A percentile compares a stretch with the other conserved stretches of the same genome.
phyloP scores from a whole-genome alignment of 139 green algal species.

The Micromonas pusilla region DNA sequence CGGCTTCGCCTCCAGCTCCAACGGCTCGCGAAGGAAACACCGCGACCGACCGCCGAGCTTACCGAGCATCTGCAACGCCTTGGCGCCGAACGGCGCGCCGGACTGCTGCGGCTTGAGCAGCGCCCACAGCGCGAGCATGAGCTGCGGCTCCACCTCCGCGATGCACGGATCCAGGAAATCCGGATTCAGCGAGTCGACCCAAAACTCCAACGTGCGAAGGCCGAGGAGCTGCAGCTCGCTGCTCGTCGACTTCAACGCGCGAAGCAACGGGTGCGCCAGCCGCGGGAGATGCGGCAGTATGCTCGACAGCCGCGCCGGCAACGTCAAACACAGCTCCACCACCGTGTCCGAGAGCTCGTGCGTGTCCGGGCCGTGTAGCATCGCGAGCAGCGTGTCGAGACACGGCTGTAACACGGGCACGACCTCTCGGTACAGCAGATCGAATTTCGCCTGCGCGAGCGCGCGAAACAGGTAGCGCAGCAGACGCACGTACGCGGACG shows the following conservation, averaged over 20 bases:
- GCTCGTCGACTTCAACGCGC: slow-evolving; percentile 48
- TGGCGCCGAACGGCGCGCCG: slow-evolving; percentile 50
- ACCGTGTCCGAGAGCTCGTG: slow-evolving; percentile 44
- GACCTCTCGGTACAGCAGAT: slow-evolving; percentile 44
- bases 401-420: slow-evolving; percentile 42
- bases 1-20: slow-evolving; percentile 68
- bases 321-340: slow-evolving; percentile 77
- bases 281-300: slow-evolving; percentile 70
- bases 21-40: slow-evolving; percentile 64
- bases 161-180: slow-evolving; percentile 92
- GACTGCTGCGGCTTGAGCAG: slow-evolving; percentile 67
- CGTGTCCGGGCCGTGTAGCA: slow-evolving; percentile 56
- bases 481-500: slow-evolving; percentile 30
- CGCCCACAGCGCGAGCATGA: slow-evolving; percentile 78
- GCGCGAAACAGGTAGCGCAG: slow-evolving; percentile 43
- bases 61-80: slow-evolving; percentile 76
- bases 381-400: slow-evolving; percentile 48
- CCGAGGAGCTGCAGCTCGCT: slow-evolving; percentile 40
- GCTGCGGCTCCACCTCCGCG: slow-evolving; percentile 55
- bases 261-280: slow-evolving; percentile 76
- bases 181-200: slow-evolving; percentile 87
- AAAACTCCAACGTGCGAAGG: slow-evolving; percentile 74
- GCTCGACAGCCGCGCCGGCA: slow-evolving; percentile 66
- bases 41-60: slow-evolving; percentile 92
- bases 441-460: slow-evolving; percentile 43